These are phyloP conservation scores for Trichoderma oligosporum DNA, from an alignment of 2,329 filamentous ascomycete genomes.

Conservation along the genomic window DNA sequence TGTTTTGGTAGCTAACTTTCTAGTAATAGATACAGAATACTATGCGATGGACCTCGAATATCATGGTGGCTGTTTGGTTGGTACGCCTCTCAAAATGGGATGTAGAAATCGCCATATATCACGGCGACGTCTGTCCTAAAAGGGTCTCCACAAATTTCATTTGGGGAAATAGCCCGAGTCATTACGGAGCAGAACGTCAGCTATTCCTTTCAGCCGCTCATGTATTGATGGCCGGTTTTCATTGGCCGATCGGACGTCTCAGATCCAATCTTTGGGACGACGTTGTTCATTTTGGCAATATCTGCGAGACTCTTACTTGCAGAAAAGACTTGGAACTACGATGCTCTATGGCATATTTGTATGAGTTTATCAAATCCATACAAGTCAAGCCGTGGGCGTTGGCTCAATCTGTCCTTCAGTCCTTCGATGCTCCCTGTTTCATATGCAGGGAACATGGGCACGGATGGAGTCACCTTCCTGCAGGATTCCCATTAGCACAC, in stretches of 20 bases:
- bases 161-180: background rate
- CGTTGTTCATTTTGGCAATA: slow-evolving; percentile 18
- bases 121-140: background rate
- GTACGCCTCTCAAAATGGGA: background rate
- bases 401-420: background rate
- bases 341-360: background rate
- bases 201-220: background rate
- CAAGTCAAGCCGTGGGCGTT: background rate
- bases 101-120: background rate
- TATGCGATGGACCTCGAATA: background rate
- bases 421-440: slow-evolving; percentile 7
- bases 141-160: background rate
- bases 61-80: background rate
- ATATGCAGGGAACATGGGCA: slow-evolving; percentile 7
- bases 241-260: slow-evolving; percentile 6
- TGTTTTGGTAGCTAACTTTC: too few species aligned
- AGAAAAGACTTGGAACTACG: background rate
- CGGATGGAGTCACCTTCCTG: slow-evolving; percentile 3
- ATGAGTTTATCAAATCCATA: background rate
- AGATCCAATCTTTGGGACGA: slow-evolving; percentile 7
- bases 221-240: background rate
- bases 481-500: background rate
- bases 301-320: slow-evolving; percentile 15
- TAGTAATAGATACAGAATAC: background rate
- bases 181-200: background rate